A percentile compares a stretch with the other conserved stretches of the same genome.
phyloP scores from a whole-genome alignment of 2,329 filamentous ascomycete genomes.

The Ophiostoma piceae region DNA sequence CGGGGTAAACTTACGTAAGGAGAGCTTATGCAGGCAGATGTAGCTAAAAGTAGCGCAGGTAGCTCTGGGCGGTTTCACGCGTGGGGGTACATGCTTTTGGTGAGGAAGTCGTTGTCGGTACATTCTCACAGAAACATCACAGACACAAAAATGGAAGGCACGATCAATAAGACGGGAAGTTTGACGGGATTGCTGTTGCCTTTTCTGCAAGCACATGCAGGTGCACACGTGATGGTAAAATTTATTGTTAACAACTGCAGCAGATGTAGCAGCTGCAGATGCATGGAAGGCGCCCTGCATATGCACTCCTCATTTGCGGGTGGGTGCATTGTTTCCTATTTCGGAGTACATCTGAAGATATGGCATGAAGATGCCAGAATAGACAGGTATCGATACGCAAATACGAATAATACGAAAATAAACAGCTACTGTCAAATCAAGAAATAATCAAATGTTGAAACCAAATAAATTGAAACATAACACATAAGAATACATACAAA shows the following conservation, averaged over 20 bases:
- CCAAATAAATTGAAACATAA: not conserved
- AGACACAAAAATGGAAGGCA: not conserved
- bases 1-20: constrained; percentile 2
- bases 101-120: not conserved
- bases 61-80: not conserved
- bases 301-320: constrained; percentile 8
- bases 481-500: not conserved
- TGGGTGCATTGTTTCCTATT: not conserved
- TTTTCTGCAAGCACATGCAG: not conserved
- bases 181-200: not conserved
- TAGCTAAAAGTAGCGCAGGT: not conserved
- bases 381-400: not conserved
- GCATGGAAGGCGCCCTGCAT: not conserved
- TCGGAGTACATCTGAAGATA: not conserved
- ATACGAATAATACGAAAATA: not conserved
- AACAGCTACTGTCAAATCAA: no score
- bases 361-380: no score
- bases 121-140: not conserved
- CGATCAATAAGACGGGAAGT: not conserved
- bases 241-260: not conserved
- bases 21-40: not conserved
- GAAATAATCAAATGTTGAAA: no score
- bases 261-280: not conserved
- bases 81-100: not conserved
- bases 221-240: not conserved